Percentiles rank a stretch among this genome's conserved stretches.
Conservation (phyloP, 2,329 filamentous ascomycete species). For the Helminthosporium solani region DNA sequence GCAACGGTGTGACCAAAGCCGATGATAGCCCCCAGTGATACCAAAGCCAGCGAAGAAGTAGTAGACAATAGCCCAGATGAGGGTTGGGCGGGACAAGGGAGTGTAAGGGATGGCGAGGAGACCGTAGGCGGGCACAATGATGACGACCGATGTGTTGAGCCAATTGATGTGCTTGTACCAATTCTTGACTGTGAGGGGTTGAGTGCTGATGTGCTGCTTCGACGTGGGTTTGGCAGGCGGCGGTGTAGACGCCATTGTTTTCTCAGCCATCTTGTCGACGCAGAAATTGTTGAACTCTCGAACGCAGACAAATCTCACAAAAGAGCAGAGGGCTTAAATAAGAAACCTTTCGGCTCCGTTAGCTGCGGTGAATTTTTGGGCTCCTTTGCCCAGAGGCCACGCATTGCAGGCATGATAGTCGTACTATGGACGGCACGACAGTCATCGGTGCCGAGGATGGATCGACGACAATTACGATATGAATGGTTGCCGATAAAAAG, state of each 20-base stretch:
- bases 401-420: slow-evolving; percentile 2
- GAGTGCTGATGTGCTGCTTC: slow-evolving; percentile 81
- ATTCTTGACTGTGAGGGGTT: slow-evolving; percentile 65
- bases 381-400: not conserved
- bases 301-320: not conserved
- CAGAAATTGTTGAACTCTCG: too few relatives aligned
- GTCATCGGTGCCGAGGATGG: not conserved
- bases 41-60: slow-evolving; percentile 81
- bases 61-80: slow-evolving; percentile 71
- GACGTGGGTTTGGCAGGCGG: not conserved
- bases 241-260: slow-evolving; percentile 1
- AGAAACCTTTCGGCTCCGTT: not conserved
- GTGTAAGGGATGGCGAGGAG: slow-evolving; percentile 75
- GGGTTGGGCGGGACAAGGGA: slow-evolving; percentile 69
- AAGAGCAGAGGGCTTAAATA: not conserved
- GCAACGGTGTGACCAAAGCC: slow-evolving; percentile 65
- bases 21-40: slow-evolving; percentile 59
- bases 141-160: slow-evolving; percentile 79
- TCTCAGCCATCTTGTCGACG: not conserved
- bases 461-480: not conserved
- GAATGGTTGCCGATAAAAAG: not conserved
- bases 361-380: not conserved
- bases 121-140: slow-evolving; percentile 72
- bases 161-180: slow-evolving; percentile 92
- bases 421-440: not conserved